Evolutionary conservation across 2,329 filamentous ascomycete genomes (phyloP).

Genomic region (Allantophomopsis cytisporea): DNA sequence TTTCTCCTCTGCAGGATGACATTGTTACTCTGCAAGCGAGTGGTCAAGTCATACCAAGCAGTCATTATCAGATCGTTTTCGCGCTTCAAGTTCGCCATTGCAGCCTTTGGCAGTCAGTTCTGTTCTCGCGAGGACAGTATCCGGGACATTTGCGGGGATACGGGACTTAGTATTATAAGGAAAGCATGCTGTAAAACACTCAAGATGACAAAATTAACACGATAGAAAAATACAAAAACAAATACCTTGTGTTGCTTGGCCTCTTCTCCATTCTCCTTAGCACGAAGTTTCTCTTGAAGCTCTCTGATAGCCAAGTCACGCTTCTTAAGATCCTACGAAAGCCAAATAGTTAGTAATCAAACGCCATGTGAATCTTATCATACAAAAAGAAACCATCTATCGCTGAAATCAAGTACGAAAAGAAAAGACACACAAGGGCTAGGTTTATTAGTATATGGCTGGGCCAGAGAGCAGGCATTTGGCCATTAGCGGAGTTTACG

Average conservation of each 20-base stretch:
- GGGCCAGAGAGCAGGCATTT: too few relatives aligned
- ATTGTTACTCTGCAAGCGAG: slow-evolving; percentile 69
- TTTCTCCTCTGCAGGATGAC: slow-evolving; percentile 63
- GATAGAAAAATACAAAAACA: slow-evolving; percentile 2
- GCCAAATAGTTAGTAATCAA: too few relatives aligned
- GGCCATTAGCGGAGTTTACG: too few relatives aligned
- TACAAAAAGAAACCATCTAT: too few relatives aligned
- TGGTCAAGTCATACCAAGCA: slow-evolving; percentile 78
- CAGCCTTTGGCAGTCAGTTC: slow-evolving; percentile 11
- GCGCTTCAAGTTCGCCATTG: slow-evolving; percentile 56
- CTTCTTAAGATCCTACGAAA: slow-evolving; percentile 10
- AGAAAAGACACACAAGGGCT: too few relatives aligned
- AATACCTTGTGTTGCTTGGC: too few relatives aligned
- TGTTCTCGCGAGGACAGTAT: slow-evolving; percentile 13
- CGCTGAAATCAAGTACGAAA: too few relatives aligned
- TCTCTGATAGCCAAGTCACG: slow-evolving; percentile 13
- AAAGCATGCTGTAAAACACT: too few relatives aligned
- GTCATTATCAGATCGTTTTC: slow-evolving; percentile 69
- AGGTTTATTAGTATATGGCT: too few relatives aligned
- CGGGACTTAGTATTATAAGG: neutral
- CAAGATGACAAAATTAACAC: slow-evolving; percentile 5
- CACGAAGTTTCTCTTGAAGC: slow-evolving; percentile 12
- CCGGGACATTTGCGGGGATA: slow-evolving; percentile 2
- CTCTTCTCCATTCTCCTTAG: too few relatives aligned
- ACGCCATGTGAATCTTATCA: too few relatives aligned